Evolutionary conservation across 495 filamentous ascomycete genomes (phyloP).

Genomic region (Cercophora samala): DNA sequence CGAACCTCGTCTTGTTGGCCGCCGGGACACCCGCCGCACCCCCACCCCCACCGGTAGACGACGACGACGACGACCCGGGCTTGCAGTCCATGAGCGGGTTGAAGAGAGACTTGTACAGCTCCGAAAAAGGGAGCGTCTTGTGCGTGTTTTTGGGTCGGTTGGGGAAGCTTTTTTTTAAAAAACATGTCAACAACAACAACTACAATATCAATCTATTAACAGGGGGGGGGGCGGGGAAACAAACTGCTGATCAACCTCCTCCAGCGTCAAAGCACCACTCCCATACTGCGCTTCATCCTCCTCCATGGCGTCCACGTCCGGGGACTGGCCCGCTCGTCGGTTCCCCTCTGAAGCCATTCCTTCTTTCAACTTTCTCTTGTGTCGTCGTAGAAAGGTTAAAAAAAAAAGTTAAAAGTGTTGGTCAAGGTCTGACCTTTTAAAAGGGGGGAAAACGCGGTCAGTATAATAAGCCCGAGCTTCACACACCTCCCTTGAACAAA

Average conservation of each 20-base stretch:
- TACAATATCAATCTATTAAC: not conserved
- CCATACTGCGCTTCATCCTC: slow-evolving; percentile 52
- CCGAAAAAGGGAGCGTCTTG: slow-evolving; percentile 77
- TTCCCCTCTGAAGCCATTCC: slow-evolving; percentile 16
- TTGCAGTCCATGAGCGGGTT: slow-evolving; percentile 81
- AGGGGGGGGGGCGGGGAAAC: not conserved
- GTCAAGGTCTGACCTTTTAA: not conserved
- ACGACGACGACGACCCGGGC: no score
- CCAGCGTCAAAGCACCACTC: slow-evolving; percentile 39
- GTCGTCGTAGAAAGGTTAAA: not conserved
- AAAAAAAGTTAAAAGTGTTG: not conserved
- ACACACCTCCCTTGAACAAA: not conserved
- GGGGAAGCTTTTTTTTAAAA: slow-evolving; percentile 58
- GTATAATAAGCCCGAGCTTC: not conserved
- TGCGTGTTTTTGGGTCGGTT: slow-evolving; percentile 78
- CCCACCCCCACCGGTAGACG: slow-evolving; percentile 55
- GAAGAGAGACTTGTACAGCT: slow-evolving; percentile 74
- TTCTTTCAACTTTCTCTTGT: slow-evolving; percentile 17
- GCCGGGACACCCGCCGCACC: slow-evolving; percentile 42
- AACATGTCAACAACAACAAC: no score
- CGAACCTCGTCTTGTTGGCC: slow-evolving; percentile 2
- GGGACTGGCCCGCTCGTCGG: slow-evolving; percentile 28
- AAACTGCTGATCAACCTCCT: slow-evolving; percentile 66
- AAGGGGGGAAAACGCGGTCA: not conserved
- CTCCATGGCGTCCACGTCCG: slow-evolving; percentile 51